These are phyloP conservation scores for Aureobasidium sp. DNA, from an alignment of 2,329 filamentous ascomycete genomes.

Conservation along the genomic window DNA sequence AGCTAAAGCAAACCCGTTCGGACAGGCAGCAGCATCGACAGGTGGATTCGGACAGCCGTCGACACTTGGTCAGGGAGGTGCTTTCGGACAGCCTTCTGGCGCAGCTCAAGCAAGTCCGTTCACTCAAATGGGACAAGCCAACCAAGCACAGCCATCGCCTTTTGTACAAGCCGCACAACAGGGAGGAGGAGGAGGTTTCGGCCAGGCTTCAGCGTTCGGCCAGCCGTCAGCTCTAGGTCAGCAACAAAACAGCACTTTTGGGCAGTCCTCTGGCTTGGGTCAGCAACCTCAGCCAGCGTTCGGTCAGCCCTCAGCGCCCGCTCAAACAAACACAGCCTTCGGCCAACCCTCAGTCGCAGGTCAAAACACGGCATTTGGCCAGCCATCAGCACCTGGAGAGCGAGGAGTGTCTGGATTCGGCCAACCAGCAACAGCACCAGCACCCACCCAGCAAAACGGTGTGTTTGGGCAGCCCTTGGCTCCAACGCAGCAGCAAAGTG, in stretches of 20 bases:
- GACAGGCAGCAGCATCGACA: neutral
- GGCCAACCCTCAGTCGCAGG: conserved; percentile 16
- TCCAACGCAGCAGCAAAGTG: conserved; percentile 10
- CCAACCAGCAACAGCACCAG: conserved; percentile 13
- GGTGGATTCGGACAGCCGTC: neutral
- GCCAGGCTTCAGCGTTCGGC: conserved; percentile 8
- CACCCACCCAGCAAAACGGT: conserved; percentile 4
- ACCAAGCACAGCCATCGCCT: conserved; percentile 10
- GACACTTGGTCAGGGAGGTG: neutral
- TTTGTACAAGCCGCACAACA: neutral
- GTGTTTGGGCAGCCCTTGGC: conserved; percentile 24
- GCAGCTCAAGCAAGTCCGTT: neutral
- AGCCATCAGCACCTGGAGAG: neutral
- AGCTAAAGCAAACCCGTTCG: neutral
- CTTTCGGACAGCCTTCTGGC: conserved; percentile 1
- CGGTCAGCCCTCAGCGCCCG: conserved; percentile 21
- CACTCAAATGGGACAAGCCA: conserved; percentile 11
- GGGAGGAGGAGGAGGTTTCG: neutral
- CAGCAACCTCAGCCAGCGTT: conserved; percentile 18
- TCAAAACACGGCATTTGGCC: neutral
- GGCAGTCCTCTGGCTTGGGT: conserved; percentile 16
- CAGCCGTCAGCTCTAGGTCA: conserved; percentile 19
- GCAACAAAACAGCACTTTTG: conserved; percentile 18
- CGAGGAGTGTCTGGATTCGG: conserved; percentile 9
- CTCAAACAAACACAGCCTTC: conserved; percentile 16